Evolutionary conservation across 352 stramenopile species (phyloP).

Genomic region (Globisporangium uncinulatum): DNA sequence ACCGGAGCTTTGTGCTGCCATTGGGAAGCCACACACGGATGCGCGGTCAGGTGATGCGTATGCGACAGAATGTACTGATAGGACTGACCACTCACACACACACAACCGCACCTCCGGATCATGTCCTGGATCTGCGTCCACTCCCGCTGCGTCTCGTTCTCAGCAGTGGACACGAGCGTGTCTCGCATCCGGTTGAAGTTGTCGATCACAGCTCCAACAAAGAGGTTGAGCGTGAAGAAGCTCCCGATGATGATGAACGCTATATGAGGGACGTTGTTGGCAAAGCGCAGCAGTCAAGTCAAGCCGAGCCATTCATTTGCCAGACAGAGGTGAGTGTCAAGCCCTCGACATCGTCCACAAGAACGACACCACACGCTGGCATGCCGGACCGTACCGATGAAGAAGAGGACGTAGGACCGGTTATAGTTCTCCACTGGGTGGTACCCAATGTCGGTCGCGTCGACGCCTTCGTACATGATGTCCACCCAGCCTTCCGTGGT

Average conservation of each 20-base stretch:
- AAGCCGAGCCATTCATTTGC: too few relatives aligned
- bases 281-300: too few relatives aligned
- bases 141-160: constrained; percentile 66
- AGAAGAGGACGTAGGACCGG: constrained; percentile 61
- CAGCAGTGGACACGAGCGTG: constrained; percentile 28
- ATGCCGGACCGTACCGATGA: constrained; percentile 40
- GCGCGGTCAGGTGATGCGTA: not conserved
- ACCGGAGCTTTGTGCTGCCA: constrained; percentile 21
- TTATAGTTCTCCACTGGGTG: constrained; percentile 76
- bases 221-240: constrained; percentile 88
- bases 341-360: too few relatives aligned
- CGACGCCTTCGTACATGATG: constrained; percentile 76
- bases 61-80: not conserved
- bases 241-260: constrained; percentile 81
- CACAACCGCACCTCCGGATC: constrained; percentile 15
- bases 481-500: constrained; percentile 81
- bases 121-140: constrained; percentile 54
- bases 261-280: constrained; percentile 2
- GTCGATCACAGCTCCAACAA: constrained; percentile 86
- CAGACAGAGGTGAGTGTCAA: not conserved
- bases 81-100: not conserved
- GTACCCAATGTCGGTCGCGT: constrained; percentile 53
- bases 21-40: not conserved
- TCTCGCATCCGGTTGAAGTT: constrained; percentile 74
- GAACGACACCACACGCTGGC: not conserved